Evolutionary conservation across 202 grass and related monocot genomes (phyloP).

Genomic region (Miscanthus sacchariflorus): DNA sequence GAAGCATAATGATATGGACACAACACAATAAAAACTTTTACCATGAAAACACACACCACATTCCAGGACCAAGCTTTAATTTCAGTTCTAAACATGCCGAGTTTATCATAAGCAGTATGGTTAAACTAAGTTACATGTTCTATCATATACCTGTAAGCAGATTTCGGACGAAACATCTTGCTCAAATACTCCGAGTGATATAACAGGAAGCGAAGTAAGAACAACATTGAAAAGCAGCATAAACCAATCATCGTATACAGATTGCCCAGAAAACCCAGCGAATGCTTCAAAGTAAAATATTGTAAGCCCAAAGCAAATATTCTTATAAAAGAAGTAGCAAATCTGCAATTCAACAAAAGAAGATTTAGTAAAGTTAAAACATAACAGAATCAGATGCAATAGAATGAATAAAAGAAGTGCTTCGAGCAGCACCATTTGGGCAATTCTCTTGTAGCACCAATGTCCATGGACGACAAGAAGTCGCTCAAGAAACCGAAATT

Average conservation of each 20-base stretch:
- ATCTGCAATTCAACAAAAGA: slow-evolving; percentile 69
- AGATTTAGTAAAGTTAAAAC: slow-evolving; percentile 26
- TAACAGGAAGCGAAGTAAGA: slow-evolving; percentile 96
- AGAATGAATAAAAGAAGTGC: slow-evolving; percentile 41
- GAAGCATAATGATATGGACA: slow-evolving; percentile 4
- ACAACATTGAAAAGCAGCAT: slow-evolving; percentile 99
- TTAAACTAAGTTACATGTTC: slow-evolving; percentile 24
- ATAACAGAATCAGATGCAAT: slow-evolving; percentile 18
- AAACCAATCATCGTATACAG: slow-evolving; percentile 99
- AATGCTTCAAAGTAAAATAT: slow-evolving; percentile 99
- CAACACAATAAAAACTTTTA: background rate
- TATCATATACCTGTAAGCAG: slow-evolving; percentile 83
- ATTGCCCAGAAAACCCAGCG: slow-evolving; percentile 96
- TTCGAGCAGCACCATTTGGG: slow-evolving; percentile 82
- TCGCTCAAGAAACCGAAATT: slow-evolving; percentile 97
- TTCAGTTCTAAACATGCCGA: slow-evolving; percentile 33
- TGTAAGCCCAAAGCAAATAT: slow-evolving; percentile 98
- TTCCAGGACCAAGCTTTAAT: slow-evolving; percentile 20
- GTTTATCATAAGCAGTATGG: slow-evolving; percentile 27
- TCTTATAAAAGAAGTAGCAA: slow-evolving; percentile 99
- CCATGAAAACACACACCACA: background rate
- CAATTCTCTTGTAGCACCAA: slow-evolving; percentile 99
- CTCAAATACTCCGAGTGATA: slow-evolving; percentile 98
- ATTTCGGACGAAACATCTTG: slow-evolving; percentile 99
- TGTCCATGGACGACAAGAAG: slow-evolving; percentile 98